Evolutionary conservation across 1,139 yeast species (phyloP), one percentile per base, ranked within the genome.

Genomic region (Meyerozyma carpophila): DNA sequence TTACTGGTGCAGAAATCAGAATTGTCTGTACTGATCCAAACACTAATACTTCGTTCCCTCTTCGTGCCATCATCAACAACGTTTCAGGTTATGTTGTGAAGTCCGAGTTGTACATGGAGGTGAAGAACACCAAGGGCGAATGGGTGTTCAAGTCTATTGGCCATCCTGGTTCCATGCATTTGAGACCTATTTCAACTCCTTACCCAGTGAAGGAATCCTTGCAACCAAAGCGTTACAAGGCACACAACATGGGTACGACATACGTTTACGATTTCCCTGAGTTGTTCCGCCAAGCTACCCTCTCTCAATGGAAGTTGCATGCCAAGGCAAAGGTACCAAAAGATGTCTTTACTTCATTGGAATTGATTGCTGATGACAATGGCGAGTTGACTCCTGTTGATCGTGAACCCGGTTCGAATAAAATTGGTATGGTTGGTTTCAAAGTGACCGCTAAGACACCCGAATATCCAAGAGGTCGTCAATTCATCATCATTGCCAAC

Each of bases 251-350:
- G 93, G 98, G 98, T 51, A 93, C 98, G 14, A 91, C 98, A 21
- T 93, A 89, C 62, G 96, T 89, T 42, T 94, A 94, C 62, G 98
- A 93, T 68, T 94, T 93, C 93, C 98, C 98, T 43, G 98, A 93
- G 64, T 73, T 93, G 59, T 93, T 94, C 85, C 89, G 94, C 59
- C 98, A 93, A 73, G 95, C 96, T 32, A 78, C 88, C 41, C 68
- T 80, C 47, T 77, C 93, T 28, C 84, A 83, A 65, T 93, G 98
- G 98, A 84, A 84, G 63, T 79, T 79, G 51, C 67, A 70, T 54
- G 72, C 79, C 41, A 73, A 81, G 49, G 61, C 65, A 41, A 83
- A 82, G 62, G 69, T 83, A 46, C 91, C 94, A 37, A 88, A 84
- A 50, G 95, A 89, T 56, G 75, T 84, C 55, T 88, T 93, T 67